Evolutionary conservation across 768 basidiomycete species (phyloP).

Genomic region (Pulveroboletus sp.): DNA sequence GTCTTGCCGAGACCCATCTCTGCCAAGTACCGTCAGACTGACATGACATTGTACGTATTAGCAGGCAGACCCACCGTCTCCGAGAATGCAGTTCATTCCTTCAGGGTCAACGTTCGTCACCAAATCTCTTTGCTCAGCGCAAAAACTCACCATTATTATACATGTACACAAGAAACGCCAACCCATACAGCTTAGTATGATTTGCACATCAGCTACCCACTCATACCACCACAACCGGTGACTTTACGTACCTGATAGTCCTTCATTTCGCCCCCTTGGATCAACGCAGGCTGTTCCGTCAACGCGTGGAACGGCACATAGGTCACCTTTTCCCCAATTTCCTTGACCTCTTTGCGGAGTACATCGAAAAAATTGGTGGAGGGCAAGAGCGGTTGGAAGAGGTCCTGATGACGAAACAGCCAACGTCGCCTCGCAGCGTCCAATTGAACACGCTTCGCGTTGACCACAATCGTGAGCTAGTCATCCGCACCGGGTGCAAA

Average conservation of each 20-base stretch:
- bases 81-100: slow-evolving; percentile 70
- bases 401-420: slow-evolving; percentile 39
- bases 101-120: not conserved
- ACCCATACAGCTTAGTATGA: slow-evolving; percentile 45
- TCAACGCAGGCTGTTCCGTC: slow-evolving; percentile 44
- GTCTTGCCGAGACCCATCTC: slow-evolving; percentile 66
- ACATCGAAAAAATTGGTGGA: slow-evolving; percentile 36
- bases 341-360: slow-evolving; percentile 30
- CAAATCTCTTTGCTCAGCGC: not conserved
- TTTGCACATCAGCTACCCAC: not conserved
- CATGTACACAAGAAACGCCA: slow-evolving; percentile 63
- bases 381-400: slow-evolving; percentile 48
- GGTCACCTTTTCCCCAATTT: slow-evolving; percentile 22
- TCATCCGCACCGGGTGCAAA: not conserved
- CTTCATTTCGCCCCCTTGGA: slow-evolving; percentile 59
- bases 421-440: slow-evolving; percentile 44
- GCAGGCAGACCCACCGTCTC: slow-evolving; percentile 47
- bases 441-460: slow-evolving; percentile 33
- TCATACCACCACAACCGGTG: not conserved
- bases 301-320: slow-evolving; percentile 37
- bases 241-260: slow-evolving; percentile 54
- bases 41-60: not conserved
- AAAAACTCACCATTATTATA: slow-evolving; percentile 53
- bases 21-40: slow-evolving; percentile 14
- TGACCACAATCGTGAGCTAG: slow-evolving; percentile 40